A percentile compares a stretch with the other conserved stretches of the same genome.
Evolutionary conservation across 2,329 filamentous ascomycete species (phyloP).

Genomic region (Bipolaris sorokiniana): DNA sequence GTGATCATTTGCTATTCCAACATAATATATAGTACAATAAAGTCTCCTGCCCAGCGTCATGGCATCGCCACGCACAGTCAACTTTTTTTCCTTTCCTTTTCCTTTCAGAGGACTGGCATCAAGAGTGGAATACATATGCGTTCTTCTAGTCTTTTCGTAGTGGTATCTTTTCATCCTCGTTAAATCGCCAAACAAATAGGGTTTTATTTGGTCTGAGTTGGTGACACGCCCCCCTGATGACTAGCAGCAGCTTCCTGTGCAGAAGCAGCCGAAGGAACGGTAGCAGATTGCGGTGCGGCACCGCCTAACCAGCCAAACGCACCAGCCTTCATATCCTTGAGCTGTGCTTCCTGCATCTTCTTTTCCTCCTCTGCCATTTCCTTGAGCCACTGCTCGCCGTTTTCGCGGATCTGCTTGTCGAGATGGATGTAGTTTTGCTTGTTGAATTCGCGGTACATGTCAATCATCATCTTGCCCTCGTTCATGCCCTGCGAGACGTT

Average conservation of each 20-base stretch:
- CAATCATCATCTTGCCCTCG: conserved; percentile 96
- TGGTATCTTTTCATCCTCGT: conserved; percentile 10
- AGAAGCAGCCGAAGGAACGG: conserved; percentile 24
- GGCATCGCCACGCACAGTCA: too few species aligned
- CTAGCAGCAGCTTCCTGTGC: conserved; percentile 25
- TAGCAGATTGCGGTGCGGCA: conserved; percentile 15
- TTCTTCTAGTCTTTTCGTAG: not conserved
- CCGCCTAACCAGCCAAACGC: conserved; percentile 42
- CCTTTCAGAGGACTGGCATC: too few species aligned
- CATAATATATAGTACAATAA: not conserved
- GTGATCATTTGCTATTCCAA: not conserved
- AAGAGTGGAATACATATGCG: conserved; percentile 14
- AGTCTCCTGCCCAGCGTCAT: not conserved
- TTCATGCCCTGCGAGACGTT: conserved; percentile 77
- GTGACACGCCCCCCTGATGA: conserved; percentile 20
- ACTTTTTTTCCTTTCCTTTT: too few species aligned
- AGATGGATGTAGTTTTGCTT: conserved; percentile 87
- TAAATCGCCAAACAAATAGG: conserved; percentile 1
- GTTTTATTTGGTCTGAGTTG: conserved; percentile 20
- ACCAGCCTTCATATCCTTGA: conserved; percentile 81
- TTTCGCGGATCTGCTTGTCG: conserved; percentile 88
- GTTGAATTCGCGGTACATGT: conserved; percentile 89
- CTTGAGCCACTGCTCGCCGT: conserved; percentile 94
- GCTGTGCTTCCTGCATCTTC: conserved; percentile 85
- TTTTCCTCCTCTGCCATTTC: conserved; percentile 90